Evolutionary conservation across 768 basidiomycete genomes (phyloP).

Genomic region (Kwoniella dejecticola): DNA sequence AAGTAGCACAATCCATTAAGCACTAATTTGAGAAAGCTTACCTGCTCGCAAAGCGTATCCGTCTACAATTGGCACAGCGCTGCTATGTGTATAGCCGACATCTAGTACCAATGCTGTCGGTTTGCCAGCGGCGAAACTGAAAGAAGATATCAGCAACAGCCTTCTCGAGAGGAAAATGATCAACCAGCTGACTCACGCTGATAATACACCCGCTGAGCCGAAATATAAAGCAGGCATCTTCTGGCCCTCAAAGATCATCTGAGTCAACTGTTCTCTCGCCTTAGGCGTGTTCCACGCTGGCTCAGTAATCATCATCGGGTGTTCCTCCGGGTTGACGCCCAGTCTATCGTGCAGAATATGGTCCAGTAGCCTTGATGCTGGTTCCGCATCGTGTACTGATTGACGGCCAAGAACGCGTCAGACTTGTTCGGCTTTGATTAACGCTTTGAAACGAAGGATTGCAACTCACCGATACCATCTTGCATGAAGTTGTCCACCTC

Average conservation of each 20-base stretch:
- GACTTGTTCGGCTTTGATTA: background rate
- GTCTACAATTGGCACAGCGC: slow-evolving; percentile 93
- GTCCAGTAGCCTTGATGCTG: slow-evolving; percentile 50
- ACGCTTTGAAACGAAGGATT: background rate
- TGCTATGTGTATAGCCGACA: slow-evolving; percentile 82
- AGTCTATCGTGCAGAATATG: slow-evolving; percentile 66
- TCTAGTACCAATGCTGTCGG: slow-evolving; percentile 97
- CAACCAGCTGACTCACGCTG: slow-evolving; percentile 66
- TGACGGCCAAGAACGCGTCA: background rate
- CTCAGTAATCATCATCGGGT: slow-evolving; percentile 90
- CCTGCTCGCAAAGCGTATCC: slow-evolving; percentile 97
- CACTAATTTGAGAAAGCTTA: slow-evolving; percentile 46
- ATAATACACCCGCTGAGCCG: slow-evolving; percentile 89
- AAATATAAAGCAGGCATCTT: slow-evolving; percentile 94
- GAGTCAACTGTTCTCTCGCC: slow-evolving; percentile 92
- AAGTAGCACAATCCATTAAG: background rate
- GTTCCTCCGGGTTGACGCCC: slow-evolving; percentile 74
- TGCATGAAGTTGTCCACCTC: slow-evolving; percentile 78
- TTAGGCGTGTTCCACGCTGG: slow-evolving; percentile 92
- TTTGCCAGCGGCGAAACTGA: slow-evolving; percentile 91
- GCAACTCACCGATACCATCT: slow-evolving; percentile 76
- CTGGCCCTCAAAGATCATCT: slow-evolving; percentile 92
- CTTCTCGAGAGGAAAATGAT: background rate
- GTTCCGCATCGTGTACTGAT: slow-evolving; percentile 52
- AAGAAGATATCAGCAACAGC: slow-evolving; percentile 8